phyloP scores from a whole-genome alignment of 805 yeast genomes.

The Kazachstania martiniae region DNA sequence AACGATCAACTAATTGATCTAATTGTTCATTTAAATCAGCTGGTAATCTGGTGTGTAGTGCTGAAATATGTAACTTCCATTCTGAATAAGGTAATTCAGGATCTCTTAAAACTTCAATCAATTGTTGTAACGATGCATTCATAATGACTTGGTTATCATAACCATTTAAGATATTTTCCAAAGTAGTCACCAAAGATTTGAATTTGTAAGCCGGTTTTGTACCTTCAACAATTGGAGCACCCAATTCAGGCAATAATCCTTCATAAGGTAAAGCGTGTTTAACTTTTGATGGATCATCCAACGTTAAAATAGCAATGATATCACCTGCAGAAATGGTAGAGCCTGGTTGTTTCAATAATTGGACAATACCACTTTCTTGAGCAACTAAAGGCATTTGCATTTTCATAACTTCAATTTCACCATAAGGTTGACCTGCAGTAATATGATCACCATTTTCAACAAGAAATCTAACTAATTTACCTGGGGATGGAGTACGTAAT shows the following conservation, averaged over 20 bases:
- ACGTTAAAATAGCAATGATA: slow-evolving; percentile 83
- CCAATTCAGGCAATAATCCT: slow-evolving; percentile 84
- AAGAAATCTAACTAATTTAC: slow-evolving; percentile 86
- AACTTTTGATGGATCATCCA: slow-evolving; percentile 95
- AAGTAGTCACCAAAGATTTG: slow-evolving; percentile 43
- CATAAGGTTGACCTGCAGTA: slow-evolving; percentile 83
- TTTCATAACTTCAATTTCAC: slow-evolving; percentile 99
- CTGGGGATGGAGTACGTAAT: slow-evolving; percentile 97
- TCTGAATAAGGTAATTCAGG: slow-evolving; percentile 85
- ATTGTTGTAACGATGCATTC: slow-evolving; percentile 67
- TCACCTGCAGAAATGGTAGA: slow-evolving; percentile 96
- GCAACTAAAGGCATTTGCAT: slow-evolving; percentile 98
- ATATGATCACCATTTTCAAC: slow-evolving; percentile 95
- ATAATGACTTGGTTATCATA: slow-evolving; percentile 92
- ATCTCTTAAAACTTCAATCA: slow-evolving; percentile 64
- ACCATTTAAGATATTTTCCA: slow-evolving; percentile 76
- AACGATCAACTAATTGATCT: slow-evolving; percentile 54
- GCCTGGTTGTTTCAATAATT: slow-evolving; percentile 94
- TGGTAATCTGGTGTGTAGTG: slow-evolving; percentile 86
- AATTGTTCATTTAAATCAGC: slow-evolving; percentile 60
- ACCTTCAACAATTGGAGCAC: slow-evolving; percentile 75
- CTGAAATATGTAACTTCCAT: slow-evolving; percentile 79
- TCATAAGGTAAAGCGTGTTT: slow-evolving; percentile 93
- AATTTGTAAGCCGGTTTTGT: slow-evolving; percentile 74
- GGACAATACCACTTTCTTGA: slow-evolving; percentile 86